Evolutionary conservation across 2,329 filamentous ascomycete species (phyloP).

Genomic region (Fusarium subtropicale): DNA sequence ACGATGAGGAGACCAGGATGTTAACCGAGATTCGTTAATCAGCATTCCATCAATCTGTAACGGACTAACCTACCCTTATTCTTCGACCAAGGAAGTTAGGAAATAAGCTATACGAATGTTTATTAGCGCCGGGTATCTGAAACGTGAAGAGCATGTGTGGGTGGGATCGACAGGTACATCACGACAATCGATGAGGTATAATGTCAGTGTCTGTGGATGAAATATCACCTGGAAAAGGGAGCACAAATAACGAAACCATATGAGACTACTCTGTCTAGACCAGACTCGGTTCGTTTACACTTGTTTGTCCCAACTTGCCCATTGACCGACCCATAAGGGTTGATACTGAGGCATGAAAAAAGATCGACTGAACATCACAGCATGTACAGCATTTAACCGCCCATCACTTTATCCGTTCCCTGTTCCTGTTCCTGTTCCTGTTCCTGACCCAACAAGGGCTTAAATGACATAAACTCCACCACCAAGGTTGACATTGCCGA

Average conservation of each 20-base stretch:
- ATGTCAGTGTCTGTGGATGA: no score
- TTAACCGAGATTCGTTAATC: slow-evolving; percentile 2
- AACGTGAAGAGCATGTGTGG: slow-evolving; percentile 10
- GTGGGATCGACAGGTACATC: slow-evolving; percentile 6
- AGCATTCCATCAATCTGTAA: neutral
- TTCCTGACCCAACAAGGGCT: slow-evolving; percentile 8
- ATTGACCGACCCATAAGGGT: neutral
- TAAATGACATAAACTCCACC: neutral
- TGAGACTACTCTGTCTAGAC: neutral
- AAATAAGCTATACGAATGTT: slow-evolving; percentile 1
- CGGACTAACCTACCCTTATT: neutral
- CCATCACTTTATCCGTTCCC: neutral
- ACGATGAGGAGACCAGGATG: neutral
- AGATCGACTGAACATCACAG: no score
- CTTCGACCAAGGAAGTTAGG: neutral
- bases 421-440: neutral
- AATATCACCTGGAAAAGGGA: no score
- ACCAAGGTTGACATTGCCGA: slow-evolving; percentile 28
- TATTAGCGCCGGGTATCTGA: slow-evolving; percentile 36
- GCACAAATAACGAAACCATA: no score
- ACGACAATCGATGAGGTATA: neutral
- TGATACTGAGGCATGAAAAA: neutral
- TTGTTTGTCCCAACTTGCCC: no score
- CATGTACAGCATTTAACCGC: slow-evolving; percentile 15
- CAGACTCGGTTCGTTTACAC: neutral